These are phyloP conservation scores for Gymnopus androsaceus DNA, from an alignment of 1,284 basidiomycete species.

Conservation along the genomic window DNA sequence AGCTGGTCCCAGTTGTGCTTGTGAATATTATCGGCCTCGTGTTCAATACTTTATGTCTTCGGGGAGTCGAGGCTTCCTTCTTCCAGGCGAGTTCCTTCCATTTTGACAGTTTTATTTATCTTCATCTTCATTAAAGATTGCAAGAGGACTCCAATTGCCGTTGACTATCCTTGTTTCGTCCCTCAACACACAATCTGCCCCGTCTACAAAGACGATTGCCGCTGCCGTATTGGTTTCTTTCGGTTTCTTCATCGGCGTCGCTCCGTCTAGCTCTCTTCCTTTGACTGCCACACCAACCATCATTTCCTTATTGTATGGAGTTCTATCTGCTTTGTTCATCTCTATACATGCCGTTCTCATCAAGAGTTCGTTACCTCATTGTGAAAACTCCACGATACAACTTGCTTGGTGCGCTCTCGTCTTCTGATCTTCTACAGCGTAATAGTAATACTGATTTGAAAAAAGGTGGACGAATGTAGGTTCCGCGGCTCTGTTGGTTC, in stretches of 20 bases:
- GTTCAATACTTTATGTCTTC: conserved; percentile 76
- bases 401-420: conserved; percentile 50
- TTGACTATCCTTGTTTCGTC: conserved; percentile 71
- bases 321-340: conserved; percentile 72
- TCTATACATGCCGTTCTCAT: conserved; percentile 75
- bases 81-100: conserved; percentile 54
- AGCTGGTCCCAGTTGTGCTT: conserved; percentile 61
- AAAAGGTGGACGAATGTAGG: conserved; percentile 65
- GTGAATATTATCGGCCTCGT: conserved; percentile 73
- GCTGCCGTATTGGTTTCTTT: conserved; percentile 59
- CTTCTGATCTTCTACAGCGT: too few species aligned
- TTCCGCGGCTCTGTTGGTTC: conserved; percentile 61
- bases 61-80: conserved; percentile 76
- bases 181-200: conserved; percentile 46
- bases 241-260: conserved; percentile 67
- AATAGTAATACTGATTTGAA: neutral
- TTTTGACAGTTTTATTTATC: neutral
- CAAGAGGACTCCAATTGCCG: conserved; percentile 74
- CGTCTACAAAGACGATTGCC: conserved; percentile 48
- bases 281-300: conserved; percentile 46
- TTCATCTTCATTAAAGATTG: conserved; percentile 53
- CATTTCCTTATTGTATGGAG: conserved; percentile 64
- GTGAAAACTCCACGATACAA: conserved; percentile 69
- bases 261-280: conserved; percentile 47
- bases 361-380: conserved; percentile 66